Base-by-base conservation (phyloP, 352 stramenopile species). In the Nothophytophthora sp. region DNA sequence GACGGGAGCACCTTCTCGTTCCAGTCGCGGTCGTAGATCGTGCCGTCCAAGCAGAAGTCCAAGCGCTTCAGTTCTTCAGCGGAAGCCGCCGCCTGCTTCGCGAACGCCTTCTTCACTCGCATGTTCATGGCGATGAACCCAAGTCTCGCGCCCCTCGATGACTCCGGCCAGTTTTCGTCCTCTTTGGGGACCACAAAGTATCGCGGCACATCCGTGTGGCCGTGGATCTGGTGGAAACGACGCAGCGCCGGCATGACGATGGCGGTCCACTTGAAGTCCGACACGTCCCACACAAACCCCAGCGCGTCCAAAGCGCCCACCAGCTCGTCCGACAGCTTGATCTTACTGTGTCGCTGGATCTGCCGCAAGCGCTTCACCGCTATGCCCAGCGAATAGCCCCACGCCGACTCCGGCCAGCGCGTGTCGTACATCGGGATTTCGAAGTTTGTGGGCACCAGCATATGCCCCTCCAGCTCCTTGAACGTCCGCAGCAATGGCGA, bases 11-110 rank as follows among this genome's bases (percentile, higher is more conserved):
- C 40, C 37, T 70, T 62, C 8, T 63, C 43, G 29, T 34, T 50
- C 74, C 77, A 86, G 18, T 63, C 63, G 32, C 44, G 44, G 5
- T 82, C 60, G 12, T 81, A 47, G 1, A 28, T 49, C 16, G 55
- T 54, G 33, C 50, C 46, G 55, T 75, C n/a, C n/a, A n/a, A 54
- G 25, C 63, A 73, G 28, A 63, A 59, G 16, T 70, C 55, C n/a
- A 74, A 53, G 47, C 16, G 44, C 22, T 43, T 5, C 10, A 90
- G 55, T 12, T 62, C 65, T 1, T 51, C 43, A 4, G 45, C n/a
- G 18, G 55, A 60, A 13, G 22, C 28, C 30, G 62, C 35, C 46
- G 71, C 32, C 32, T 73, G 64, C 23, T 32, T 20, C 12, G 41
- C 35, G 44, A 73, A 81, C 8, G 36, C 16, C 16, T 64, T 51